These are phyloP conservation scores for Spathaspora sp. DNA, from an alignment of 1,139 yeast species.

Conservation along the genomic window DNA sequence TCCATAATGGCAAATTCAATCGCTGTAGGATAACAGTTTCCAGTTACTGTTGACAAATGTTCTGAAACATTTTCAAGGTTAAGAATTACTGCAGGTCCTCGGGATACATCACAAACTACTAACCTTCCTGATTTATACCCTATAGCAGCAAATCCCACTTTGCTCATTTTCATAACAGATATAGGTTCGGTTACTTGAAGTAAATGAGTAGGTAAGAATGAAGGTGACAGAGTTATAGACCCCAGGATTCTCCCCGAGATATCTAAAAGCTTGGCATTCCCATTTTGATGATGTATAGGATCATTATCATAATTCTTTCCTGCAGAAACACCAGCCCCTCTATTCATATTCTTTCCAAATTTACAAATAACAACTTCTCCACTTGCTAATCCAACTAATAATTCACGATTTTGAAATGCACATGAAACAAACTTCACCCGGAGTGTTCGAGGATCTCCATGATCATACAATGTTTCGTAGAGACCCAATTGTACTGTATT, in stretches of 20 bases:
- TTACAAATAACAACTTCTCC: slow-evolving; percentile 80
- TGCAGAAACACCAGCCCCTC: slow-evolving; percentile 13
- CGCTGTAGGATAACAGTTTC: slow-evolving; percentile 49
- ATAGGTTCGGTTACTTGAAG: slow-evolving; percentile 39
- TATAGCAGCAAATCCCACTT: slow-evolving; percentile 82
- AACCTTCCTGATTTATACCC: slow-evolving; percentile 78
- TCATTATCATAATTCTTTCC: slow-evolving; percentile 29
- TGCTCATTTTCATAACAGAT: slow-evolving; percentile 64
- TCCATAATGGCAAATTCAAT: slow-evolving; percentile 75
- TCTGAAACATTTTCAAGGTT: slow-evolving; percentile 45
- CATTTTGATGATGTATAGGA: slow-evolving; percentile 34
- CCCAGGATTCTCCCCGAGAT: slow-evolving; percentile 35
- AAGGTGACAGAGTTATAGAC: slow-evolving; percentile 28
- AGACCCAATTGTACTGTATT: slow-evolving; percentile 36
- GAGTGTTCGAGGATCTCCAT: slow-evolving; percentile 31
- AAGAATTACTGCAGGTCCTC: slow-evolving; percentile 81
- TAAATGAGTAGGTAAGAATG: slow-evolving; percentile 65
- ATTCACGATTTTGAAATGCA: slow-evolving; percentile 75
- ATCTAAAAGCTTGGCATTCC: slow-evolving; percentile 35
- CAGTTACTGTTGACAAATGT: slow-evolving; percentile 37
- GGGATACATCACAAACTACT: slow-evolving; percentile 67
- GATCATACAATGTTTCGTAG: slow-evolving; percentile 33
- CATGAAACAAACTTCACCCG: slow-evolving; percentile 63
- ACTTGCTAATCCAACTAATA: slow-evolving; percentile 63
- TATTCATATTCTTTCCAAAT: slow-evolving; percentile 49